Percentiles rank a stretch among this genome's conserved stretches.
Evolutionary conservation across 2,329 filamentous ascomycete genomes (phyloP).

Genomic region (Chrysoporthe deuterocubensis): DNA sequence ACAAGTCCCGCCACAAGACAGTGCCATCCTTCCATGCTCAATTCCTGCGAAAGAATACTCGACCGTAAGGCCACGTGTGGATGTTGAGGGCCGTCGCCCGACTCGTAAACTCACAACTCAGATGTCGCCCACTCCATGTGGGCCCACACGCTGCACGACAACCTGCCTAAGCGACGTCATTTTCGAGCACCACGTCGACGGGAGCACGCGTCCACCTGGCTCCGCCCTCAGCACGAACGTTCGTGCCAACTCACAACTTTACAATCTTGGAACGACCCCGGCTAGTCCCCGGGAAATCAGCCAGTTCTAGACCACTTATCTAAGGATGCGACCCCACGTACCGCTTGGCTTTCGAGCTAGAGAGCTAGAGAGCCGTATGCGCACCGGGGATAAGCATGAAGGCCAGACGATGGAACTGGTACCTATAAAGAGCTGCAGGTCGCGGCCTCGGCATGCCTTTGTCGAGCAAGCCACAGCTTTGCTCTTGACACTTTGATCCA

Average conservation of each 20-base stretch:
- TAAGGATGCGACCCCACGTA: not conserved
- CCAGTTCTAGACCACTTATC: not conserved
- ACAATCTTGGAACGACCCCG: constrained; percentile 7
- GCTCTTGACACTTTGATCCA: not conserved
- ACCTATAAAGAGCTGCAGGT: not conserved
- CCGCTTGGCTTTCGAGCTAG: no score
- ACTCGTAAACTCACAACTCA: no score
- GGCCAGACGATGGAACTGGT: not conserved
- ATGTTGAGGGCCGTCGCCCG: no score
- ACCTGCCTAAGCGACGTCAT: no score
- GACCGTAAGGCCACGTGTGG: no score
- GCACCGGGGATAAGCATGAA: not conserved
- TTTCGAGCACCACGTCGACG: not conserved
- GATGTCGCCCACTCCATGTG: no score
- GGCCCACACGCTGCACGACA: no score
- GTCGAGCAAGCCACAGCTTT: not conserved
- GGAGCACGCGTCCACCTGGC: no score
- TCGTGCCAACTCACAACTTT: not conserved
- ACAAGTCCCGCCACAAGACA: no score
- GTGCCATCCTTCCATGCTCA: no score
- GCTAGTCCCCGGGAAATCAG: not conserved
- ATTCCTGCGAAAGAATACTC: no score
- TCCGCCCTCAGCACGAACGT: not conserved
- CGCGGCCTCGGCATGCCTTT: not conserved
- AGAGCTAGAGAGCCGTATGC: not conserved